phyloP scores from a whole-genome alignment of 441 rosid species.

The Lepidium campestre region DNA sequence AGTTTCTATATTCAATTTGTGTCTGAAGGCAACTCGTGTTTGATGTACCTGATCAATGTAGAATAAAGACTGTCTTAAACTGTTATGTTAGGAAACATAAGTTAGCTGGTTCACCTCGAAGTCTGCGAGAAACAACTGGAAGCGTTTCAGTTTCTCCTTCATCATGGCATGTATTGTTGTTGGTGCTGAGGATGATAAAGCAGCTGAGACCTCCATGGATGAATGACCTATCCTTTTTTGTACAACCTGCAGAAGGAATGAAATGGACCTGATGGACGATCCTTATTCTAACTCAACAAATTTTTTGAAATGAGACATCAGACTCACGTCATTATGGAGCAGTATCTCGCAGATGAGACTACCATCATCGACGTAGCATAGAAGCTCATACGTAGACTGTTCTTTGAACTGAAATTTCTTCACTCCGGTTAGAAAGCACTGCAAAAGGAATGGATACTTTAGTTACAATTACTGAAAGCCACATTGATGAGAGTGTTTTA shows the following conservation, averaged over 20 bases:
- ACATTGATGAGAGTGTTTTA: neutral
- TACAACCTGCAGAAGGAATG: slow-evolving; percentile 53
- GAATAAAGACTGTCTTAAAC: neutral
- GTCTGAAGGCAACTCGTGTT: neutral
- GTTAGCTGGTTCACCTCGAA: slow-evolving; percentile 59
- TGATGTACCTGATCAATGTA: neutral
- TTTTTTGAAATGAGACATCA: neutral
- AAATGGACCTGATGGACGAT: neutral
- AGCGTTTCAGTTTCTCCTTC: slow-evolving; percentile 64
- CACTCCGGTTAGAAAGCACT: slow-evolving; percentile 93
- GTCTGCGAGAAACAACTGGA: slow-evolving; percentile 60
- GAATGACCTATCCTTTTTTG: slow-evolving; percentile 69
- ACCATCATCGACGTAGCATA: slow-evolving; percentile 83
- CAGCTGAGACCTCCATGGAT: slow-evolving; percentile 71
- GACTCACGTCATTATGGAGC: slow-evolving; percentile 71
- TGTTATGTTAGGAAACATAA: neutral
- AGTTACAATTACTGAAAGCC: slow-evolving; percentile 7
- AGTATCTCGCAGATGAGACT: slow-evolving; percentile 88
- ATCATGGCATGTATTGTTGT: slow-evolving; percentile 43
- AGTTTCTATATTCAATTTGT: neutral
- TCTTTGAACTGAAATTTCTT: slow-evolving; percentile 68
- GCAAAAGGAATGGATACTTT: slow-evolving; percentile 13
- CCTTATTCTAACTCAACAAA: neutral
- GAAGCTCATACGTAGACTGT: slow-evolving; percentile 62
- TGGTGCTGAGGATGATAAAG: slow-evolving; percentile 63